Evolutionary conservation across 1,284 basidiomycete genomes (phyloP), one percentile per base, ranked within the genome.

Genomic region (Cutaneotrichosporon arboriforme): DNA sequence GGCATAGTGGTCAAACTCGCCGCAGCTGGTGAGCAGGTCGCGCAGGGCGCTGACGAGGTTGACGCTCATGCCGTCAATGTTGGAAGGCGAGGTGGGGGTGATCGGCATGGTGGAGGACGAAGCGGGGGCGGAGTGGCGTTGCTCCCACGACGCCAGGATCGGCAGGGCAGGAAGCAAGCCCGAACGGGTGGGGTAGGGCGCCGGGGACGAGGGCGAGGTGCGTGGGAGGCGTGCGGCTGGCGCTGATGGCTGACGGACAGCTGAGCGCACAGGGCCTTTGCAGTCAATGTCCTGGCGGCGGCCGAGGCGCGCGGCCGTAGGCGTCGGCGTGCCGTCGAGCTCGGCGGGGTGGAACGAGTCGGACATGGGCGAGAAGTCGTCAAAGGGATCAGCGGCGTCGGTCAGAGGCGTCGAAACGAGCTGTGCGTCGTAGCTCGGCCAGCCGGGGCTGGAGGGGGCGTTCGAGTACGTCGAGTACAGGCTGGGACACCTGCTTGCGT

Each of bases 131-230:
- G 31, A 21, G 42, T n/a, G 49, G 8, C 54, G 41, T 37, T 55
- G 63, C 21, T 61, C 56, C 12, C 39, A 45, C 2, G 57, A 37
- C 2, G 59, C 50, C 2, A 61, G 46, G 43, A 67, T 64, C 1
- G 59, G 57, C 8, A 64, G 54, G 2, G 66, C n/a, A 9, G 65
- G 61, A 10, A 67, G 47, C 12, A 64, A 57, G 9, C 17, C 23
- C 8, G 34, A 13, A 21, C 21, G 39, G 15, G 13, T 50, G 14
- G 41, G 58, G 36, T 38, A 44, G 17, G 41, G 51, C 37, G 43
- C 36, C 37, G 37, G 12, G 9, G 18, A 51, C 37, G 17, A 44
- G 43, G 38, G 49, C 4, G 44, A 51, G 23, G 21, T 42, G n/a
- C 40, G 61, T 45, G 33, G 53, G 33, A 42, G 39, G 13, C 56